A percentile compares a stretch with the other conserved stretches of the same genome.
Conservation (phyloP, 805 yeast species). For the Danielia reshetovae region DNA sequence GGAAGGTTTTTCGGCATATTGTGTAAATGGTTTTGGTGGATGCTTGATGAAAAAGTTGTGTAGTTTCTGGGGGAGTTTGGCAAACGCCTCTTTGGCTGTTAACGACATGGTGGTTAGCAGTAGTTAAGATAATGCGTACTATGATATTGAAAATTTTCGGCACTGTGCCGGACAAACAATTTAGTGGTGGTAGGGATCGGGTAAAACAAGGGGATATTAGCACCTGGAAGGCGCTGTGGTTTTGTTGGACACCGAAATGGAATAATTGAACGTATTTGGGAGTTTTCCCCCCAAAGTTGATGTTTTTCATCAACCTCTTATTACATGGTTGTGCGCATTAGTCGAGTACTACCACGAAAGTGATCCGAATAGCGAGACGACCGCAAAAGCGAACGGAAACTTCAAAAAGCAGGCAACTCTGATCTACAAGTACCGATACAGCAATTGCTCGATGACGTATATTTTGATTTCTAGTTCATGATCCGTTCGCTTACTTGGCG, state of each 20-base stretch:
- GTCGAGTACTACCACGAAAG: no score
- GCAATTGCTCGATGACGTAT: neutral
- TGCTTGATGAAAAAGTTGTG: conserved; percentile 73
- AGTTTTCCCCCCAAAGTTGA: no score
- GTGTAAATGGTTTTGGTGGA: conserved; percentile 78
- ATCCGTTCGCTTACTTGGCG: conserved; percentile 50
- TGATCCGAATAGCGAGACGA: neutral
- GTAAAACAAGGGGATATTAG: no score
- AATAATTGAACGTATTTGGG: no score
- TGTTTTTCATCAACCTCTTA: no score
- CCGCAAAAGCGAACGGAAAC: no score
- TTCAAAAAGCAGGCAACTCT: no score
- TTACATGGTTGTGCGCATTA: no score
- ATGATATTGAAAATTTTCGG: conserved; percentile 12
- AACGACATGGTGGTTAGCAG: conserved; percentile 16
- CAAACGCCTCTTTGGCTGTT: conserved; percentile 44
- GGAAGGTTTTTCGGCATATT: conserved; percentile 63
- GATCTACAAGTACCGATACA: no score
- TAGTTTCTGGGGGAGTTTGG: conserved; percentile 63
- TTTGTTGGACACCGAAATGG: no score
- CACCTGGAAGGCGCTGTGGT: no score
- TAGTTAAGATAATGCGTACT: neutral
- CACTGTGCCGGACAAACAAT: conserved; percentile 4
- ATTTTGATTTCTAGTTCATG: neutral
- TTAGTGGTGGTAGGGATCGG: no score